Conservation (phyloP, 108 stramenopile species). For the Nitzschia putrida region DNA sequence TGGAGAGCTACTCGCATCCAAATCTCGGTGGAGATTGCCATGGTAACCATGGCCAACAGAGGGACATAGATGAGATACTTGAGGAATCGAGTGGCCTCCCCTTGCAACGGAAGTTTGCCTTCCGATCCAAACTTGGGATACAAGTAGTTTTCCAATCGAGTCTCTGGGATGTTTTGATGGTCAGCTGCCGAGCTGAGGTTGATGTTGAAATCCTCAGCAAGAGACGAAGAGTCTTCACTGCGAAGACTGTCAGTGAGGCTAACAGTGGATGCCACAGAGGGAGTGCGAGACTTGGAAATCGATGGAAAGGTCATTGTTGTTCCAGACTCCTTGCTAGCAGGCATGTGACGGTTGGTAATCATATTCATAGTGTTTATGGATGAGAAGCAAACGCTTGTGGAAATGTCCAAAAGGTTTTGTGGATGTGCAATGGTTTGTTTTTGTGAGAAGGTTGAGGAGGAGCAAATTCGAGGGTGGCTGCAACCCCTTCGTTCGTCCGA, state of each 20-base stretch:
- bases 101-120: conserved; percentile 7
- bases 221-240: not conserved
- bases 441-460: too few species aligned
- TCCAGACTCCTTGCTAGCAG: too few species aligned
- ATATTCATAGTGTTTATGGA: too few species aligned
- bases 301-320: too few species aligned
- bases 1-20: conserved; percentile 1
- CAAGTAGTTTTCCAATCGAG: not conserved
- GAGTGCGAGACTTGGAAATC: too few species aligned
- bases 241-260: not conserved
- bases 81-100: conserved; percentile 15
- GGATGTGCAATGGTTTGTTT: too few species aligned
- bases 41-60: not conserved
- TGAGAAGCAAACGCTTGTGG: too few species aligned
- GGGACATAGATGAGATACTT: conserved; percentile 18
- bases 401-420: too few species aligned
- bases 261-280: not conserved
- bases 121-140: conserved; percentile 2
- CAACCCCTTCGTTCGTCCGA: too few species aligned
- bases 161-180: not conserved
- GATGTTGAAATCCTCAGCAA: not conserved
- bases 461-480: too few species aligned
- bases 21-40: conserved; percentile 2
- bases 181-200: not conserved
- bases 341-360: too few species aligned